phyloP scores from a whole-genome alignment of 2,329 filamentous ascomycete genomes.

The Calonectria montana region DNA sequence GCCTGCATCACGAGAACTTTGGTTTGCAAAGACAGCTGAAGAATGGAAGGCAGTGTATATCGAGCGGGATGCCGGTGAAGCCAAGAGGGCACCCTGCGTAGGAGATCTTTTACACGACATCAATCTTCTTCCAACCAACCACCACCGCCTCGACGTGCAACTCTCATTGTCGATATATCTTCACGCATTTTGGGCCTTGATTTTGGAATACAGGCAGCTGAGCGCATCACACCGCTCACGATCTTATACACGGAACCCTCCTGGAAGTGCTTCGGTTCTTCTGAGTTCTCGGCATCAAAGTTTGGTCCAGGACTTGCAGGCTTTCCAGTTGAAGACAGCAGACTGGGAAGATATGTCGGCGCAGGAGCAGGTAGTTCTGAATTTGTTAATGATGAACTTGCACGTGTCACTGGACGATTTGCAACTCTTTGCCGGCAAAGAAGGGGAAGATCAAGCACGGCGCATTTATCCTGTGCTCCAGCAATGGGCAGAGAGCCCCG shows the following conservation, averaged over 20 bases:
- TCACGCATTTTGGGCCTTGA: slow-evolving; percentile 73
- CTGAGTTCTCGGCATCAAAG: slow-evolving; percentile 70
- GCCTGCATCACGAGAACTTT: slow-evolving; percentile 70
- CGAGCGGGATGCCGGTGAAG: slow-evolving; percentile 50
- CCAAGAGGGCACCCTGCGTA: slow-evolving; percentile 60
- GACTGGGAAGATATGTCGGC: slow-evolving; percentile 57
- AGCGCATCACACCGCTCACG: slow-evolving; percentile 61
- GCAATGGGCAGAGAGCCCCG: slow-evolving; percentile 66
- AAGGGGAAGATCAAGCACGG: slow-evolving; percentile 73
- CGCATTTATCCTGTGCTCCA: slow-evolving; percentile 68
- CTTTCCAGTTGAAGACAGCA: slow-evolving; percentile 56
- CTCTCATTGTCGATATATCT: slow-evolving; percentile 70
- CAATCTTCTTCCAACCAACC: slow-evolving; percentile 60
- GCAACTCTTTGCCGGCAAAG: slow-evolving; percentile 75
- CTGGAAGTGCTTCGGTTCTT: slow-evolving; percentile 56
- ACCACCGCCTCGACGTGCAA: slow-evolving; percentile 65
- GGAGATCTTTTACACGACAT: slow-evolving; percentile 69
- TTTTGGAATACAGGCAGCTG: slow-evolving; percentile 74
- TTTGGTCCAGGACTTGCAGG: slow-evolving; percentile 67
- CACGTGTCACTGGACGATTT: slow-evolving; percentile 74
- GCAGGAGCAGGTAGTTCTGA: slow-evolving; percentile 60
- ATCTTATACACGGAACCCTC: slow-evolving; percentile 56
- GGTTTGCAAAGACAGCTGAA: slow-evolving; percentile 71
- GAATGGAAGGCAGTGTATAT: slow-evolving; percentile 75
- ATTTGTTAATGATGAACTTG: slow-evolving; percentile 71